Evolutionary conservation across 768 basidiomycete genomes (phyloP).

Genomic region (Hortiboletus campestris): DNA sequence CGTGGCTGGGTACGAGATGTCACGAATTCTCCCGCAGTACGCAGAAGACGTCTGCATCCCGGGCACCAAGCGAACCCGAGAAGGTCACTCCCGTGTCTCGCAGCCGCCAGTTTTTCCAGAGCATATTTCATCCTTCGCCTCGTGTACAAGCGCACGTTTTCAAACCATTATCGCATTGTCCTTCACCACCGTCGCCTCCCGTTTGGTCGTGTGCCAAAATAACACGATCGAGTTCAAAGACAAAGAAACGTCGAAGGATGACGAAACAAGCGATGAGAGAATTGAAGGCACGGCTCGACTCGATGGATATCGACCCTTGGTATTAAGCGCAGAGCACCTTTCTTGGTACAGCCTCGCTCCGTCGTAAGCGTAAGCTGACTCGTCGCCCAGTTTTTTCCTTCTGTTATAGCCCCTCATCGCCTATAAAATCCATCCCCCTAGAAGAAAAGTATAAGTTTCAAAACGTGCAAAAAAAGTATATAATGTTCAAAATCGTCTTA

Average conservation of each 20-base stretch:
- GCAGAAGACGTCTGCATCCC: background rate
- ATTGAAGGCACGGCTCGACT: constrained; percentile 10
- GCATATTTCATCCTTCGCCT: background rate
- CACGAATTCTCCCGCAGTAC: background rate
- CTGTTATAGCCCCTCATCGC: background rate
- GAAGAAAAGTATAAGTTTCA: constrained; percentile 1
- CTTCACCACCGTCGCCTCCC: background rate
- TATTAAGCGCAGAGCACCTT: background rate
- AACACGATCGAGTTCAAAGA: constrained; percentile 10
- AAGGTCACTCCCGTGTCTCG: background rate
- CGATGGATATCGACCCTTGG: constrained; percentile 13
- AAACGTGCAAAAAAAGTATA: constrained; percentile 3
- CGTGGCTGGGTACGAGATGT: background rate
- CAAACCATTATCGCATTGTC: background rate
- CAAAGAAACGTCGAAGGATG: constrained; percentile 3
- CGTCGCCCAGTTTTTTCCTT: background rate
- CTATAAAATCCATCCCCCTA: background rate
- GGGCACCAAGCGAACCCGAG: background rate
- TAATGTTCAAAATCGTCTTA: background rate
- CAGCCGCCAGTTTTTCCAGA: background rate
- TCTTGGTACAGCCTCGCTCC: background rate
- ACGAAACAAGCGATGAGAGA: constrained; percentile 8
- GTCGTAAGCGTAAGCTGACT: background rate
- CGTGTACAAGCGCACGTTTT: background rate
- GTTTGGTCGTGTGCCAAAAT: constrained; percentile 23